Conservation (phyloP, 1,284 basidiomycete species). For the Blastosporella zonata region DNA sequence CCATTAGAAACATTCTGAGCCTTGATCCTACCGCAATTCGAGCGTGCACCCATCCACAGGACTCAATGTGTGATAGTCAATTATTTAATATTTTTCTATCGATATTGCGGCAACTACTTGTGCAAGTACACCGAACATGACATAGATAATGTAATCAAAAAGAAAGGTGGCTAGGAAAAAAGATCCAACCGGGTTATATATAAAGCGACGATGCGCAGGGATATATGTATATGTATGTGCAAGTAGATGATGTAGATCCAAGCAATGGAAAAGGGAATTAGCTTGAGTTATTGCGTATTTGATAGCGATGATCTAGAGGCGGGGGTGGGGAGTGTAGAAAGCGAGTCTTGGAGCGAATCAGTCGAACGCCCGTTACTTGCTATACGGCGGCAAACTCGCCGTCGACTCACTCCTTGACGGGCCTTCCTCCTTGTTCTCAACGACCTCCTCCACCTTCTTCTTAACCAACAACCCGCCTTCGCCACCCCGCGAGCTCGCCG, state of each 20-base stretch:
- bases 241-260: background rate
- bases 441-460: background rate
- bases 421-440: background rate
- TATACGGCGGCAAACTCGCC: constrained; percentile 18
- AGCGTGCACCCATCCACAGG: too few relatives aligned
- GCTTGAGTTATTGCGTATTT: background rate
- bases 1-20: too few relatives aligned
- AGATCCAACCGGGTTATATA: background rate
- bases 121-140: too few relatives aligned
- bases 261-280: background rate
- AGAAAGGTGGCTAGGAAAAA: background rate
- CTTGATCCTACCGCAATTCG: too few relatives aligned
- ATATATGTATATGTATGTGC: background rate
- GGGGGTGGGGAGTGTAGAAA: too few relatives aligned
- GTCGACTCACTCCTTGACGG: constrained; percentile 7
- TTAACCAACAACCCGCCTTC: constrained; percentile 12
- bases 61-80: too few relatives aligned
- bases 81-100: too few relatives aligned
- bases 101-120: too few relatives aligned
- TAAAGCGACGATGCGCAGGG: background rate
- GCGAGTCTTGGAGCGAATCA: background rate
- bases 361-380: constrained; percentile 6
- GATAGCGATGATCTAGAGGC: background rate
- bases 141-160: too few relatives aligned
- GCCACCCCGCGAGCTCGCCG: constrained; percentile 30